phyloP scores from a whole-genome alignment of 1,284 basidiomycete species.

The Salmacisia buchloeana region DNA sequence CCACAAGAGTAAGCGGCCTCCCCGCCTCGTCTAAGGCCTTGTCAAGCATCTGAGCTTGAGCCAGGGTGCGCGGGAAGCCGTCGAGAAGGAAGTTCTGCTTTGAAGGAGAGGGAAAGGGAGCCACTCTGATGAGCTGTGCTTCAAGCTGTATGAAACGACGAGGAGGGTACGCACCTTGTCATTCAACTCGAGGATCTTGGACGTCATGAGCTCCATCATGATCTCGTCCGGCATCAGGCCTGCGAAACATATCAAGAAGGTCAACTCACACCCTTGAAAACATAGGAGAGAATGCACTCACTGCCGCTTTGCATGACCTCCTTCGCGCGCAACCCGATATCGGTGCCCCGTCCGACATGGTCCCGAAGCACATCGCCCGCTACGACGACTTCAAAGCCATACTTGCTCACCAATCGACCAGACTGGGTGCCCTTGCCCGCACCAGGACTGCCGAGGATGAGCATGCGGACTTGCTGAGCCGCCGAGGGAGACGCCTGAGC shows the following conservation, averaged over 20 bases:
- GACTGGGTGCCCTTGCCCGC: constrained; percentile 48
- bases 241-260: not conserved
- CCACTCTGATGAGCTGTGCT: not conserved
- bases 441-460: constrained; percentile 45
- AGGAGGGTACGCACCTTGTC: not conserved
- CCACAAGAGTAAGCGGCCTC: constrained; percentile 66
- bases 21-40: constrained; percentile 29
- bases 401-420: constrained; percentile 26
- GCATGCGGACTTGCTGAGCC: constrained; percentile 40
- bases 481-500: no score
- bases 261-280: not conserved
- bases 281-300: not conserved
- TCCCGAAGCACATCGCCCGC: constrained; percentile 44
- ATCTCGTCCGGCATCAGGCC: constrained; percentile 45
- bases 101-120: not conserved
- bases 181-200: constrained; percentile 21
- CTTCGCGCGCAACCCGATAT: constrained; percentile 31
- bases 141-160: not conserved
- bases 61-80: constrained; percentile 88
- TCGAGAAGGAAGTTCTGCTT: constrained; percentile 80
- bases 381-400: constrained; percentile 25
- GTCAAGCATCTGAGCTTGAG: constrained; percentile 80
- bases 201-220: constrained; percentile 44
- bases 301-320: constrained; percentile 36
- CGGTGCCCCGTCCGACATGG: constrained; percentile 33